Base-by-base conservation (phyloP, 1,284 basidiomycete species). In the Microbotryum scabiosae region DNA sequence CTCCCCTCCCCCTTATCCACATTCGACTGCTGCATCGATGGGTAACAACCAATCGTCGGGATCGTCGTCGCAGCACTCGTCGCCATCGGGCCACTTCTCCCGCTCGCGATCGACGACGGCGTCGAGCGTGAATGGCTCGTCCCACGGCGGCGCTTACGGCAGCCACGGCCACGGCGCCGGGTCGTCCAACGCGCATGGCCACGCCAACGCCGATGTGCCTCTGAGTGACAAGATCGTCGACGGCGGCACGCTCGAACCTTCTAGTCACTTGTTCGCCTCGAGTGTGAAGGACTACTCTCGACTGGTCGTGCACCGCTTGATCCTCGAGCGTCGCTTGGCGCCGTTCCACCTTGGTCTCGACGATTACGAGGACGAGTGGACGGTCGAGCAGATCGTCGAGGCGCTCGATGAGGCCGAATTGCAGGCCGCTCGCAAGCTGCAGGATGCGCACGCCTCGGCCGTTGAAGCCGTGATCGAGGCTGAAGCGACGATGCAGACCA, bases 281-380 rank as follows among this genome's bases (percentile, higher is more conserved):
- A 73, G 73, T 5, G 75, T 82, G 45, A 82, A 84, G 73, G 93
- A 97, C 76, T 98, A 92, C 85, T 88, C 71, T 76, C 83, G 62
- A 79, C 90, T 23, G 62, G 20, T 51, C 63, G 92, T 96, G 62
- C 85, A 87, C 56, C 84, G 87, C 73, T 82, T 90, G 72, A 93
- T 98, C 75, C 79, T 87, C 70, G 85, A 88, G 65, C 85, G 90
- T 73, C 85, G 83, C 72, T 82, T 98, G 28, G 90, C 92, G 0
- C 96, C 96, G 0, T 97, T 97, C 78, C 98, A 97, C 76, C 83
- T 90, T 50, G 92, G 93, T 5, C 80, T 96, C 32, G 92, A 97
- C 72, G 94, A 97, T 67, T 97, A 88, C 73, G 85, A 88, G 32
- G 85, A 87, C 16, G 81, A 82, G 59, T 93, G 89, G 87, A 84